A percentile compares a stretch with the other conserved stretches of the same genome.
These are phyloP conservation scores for Aspergillus cavernicola DNA, from an alignment of 495 filamentous ascomycete genomes.

Conservation along the genomic window DNA sequence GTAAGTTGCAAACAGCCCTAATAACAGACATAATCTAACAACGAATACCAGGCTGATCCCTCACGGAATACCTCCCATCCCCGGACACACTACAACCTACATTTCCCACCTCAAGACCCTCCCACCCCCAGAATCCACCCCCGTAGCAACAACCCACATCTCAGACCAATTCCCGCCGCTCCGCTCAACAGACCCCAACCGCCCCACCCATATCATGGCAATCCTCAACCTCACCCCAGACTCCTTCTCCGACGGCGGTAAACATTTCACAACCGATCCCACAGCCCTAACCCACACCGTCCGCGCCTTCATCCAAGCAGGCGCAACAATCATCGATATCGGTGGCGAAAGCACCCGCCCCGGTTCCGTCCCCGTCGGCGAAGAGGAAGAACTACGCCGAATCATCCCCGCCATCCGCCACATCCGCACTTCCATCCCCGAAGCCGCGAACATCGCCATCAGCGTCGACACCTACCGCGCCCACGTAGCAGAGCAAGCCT, in stretches of 20 bases:
- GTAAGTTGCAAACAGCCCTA: slow-evolving; percentile 43
- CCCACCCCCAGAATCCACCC: slow-evolving; percentile 43
- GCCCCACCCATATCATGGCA: slow-evolving; percentile 80
- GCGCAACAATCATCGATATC: slow-evolving; percentile 83
- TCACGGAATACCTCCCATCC: slow-evolving; percentile 45
- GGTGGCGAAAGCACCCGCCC: slow-evolving; percentile 92
- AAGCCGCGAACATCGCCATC: slow-evolving; percentile 61
- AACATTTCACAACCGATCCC: slow-evolving; percentile 44
- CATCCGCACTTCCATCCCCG: slow-evolving; percentile 61
- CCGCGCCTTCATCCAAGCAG: slow-evolving; percentile 54
- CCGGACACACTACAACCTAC: slow-evolving; percentile 35
- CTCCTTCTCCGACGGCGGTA: slow-evolving; percentile 92
- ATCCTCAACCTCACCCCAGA: slow-evolving; percentile 95
- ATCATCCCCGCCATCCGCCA: slow-evolving; percentile 72
- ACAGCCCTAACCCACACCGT: slow-evolving; percentile 48
- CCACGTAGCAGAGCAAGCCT: slow-evolving; percentile 73
- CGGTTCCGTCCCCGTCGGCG: slow-evolving; percentile 57
- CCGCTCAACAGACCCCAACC: slow-evolving; percentile 57
- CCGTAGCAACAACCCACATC: slow-evolving; percentile 70
- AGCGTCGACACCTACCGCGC: slow-evolving; percentile 93
- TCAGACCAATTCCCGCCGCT: slow-evolving; percentile 55
- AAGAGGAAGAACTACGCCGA: slow-evolving; percentile 71
- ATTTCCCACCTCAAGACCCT: slow-evolving; percentile 60
- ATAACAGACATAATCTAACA: neutral
- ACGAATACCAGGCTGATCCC: slow-evolving; percentile 56